Base-by-base conservation (phyloP, 2,329 filamentous ascomycete genomes). In the Trichoderma oligosporum region DNA sequence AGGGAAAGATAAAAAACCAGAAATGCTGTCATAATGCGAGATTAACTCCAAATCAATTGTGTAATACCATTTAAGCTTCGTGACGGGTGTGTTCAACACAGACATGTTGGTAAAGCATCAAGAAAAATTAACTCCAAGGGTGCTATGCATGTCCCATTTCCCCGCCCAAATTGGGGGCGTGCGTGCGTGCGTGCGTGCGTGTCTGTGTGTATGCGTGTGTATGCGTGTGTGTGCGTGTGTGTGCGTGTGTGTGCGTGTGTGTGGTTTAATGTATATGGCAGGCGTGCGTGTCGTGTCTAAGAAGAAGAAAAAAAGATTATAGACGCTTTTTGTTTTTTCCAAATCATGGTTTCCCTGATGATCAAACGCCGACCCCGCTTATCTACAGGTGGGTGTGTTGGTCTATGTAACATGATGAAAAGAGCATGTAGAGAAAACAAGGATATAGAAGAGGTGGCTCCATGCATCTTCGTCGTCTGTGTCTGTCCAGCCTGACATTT, bases 21-120 rank as follows among this genome's bases (percentile, higher is more conserved):
- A 44, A 16, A 41, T 41, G 51, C 24, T 36, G 31, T 67, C 20
- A 53, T 42, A 41, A 24, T 33, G 44, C n/a, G 8, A 33, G 31
- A 22, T 35, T 61, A 60, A 63, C 61, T 61, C 58, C 61, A 61
- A 65, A 44, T 20, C 36, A 6, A 35, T 36, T 44, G 44, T 36
- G 38, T 53, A 31, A 47, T 53, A 63, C 62, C 65, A 61, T 61
- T 59, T 42, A 58, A 64, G 58, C 62, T 65, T 66, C 64, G 60
- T 69, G 64, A 65, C 64, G 66, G 62, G 62, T 59, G 54, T 63
- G 57, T 46, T 59, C 62, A 59, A 61, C 57, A 29, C 46, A 33
- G 39, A 24, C 54, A 25, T 60, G 42, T 27, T 60, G 57, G 57
- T 58, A 60, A 67, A 66, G 66, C n/a, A n/a, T n/a, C n/a, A 29